A percentile compares a stretch with the other conserved stretches of the same genome.
Evolutionary conservation across 495 filamentous ascomycete genomes (phyloP).

Genomic region (Hypoxylon crocopeplum): DNA sequence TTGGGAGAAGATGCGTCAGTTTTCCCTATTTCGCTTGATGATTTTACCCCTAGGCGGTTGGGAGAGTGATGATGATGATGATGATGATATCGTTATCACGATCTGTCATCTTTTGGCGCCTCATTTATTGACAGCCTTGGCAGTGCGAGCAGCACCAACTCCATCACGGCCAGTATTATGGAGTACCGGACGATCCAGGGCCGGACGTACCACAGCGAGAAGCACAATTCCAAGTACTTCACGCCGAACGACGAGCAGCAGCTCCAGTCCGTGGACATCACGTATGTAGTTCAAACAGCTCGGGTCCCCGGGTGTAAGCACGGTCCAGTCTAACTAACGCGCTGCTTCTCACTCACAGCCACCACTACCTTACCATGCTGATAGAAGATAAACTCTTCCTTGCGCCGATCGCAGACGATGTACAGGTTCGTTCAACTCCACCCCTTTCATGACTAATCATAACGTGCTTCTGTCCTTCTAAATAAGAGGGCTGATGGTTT

Average conservation of each 20-base stretch:
- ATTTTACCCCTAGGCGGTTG: neutral
- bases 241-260: slow-evolving; percentile 44
- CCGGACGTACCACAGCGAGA: slow-evolving; percentile 46
- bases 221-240: slow-evolving; percentile 36
- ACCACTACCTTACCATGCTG: slow-evolving; percentile 44
- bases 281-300: slow-evolving; percentile 12
- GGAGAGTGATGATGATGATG: neutral
- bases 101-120: neutral
- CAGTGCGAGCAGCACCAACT: slow-evolving; percentile 47
- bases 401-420: slow-evolving; percentile 56
- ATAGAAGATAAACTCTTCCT: slow-evolving; percentile 60
- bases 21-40: neutral
- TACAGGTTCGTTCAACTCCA: slow-evolving; percentile 11
- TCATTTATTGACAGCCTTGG: slow-evolving; percentile 4
- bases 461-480: neutral
- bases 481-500: slow-evolving; percentile 9
- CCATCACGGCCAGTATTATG: slow-evolving; percentile 53
- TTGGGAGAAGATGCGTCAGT: slow-evolving; percentile 41
- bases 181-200: slow-evolving; percentile 54
- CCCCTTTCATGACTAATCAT: neutral
- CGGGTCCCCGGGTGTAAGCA: neutral
- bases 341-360: slow-evolving; percentile 16
- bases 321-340: neutral
- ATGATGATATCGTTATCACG: neutral
- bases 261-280: slow-evolving; percentile 45